Percentiles rank a stretch among this genome's conserved stretches.
Conservation (phyloP, 768 basidiomycete genomes). For the Auricularia heimuer region DNA sequence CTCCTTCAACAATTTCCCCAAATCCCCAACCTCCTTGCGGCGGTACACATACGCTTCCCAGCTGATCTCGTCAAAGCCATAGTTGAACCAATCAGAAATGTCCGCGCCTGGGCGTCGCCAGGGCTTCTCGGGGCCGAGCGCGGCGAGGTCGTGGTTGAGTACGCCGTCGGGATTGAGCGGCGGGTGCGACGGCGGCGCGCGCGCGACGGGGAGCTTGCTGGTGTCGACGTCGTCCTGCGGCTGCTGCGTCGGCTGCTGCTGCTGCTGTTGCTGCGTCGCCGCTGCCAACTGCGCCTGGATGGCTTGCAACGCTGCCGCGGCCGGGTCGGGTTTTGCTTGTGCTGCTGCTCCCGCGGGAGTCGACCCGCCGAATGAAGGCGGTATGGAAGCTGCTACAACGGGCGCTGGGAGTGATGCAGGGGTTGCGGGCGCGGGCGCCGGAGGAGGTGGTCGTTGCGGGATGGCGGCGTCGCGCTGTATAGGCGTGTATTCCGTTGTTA, state of each 20-base stretch:
- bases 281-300: too few relatives aligned
- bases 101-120: conserved; percentile 91
- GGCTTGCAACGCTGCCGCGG: not conserved
- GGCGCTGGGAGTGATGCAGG: conserved; percentile 10
- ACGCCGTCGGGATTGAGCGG: conserved; percentile 63
- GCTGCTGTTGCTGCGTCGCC: not conserved
- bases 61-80: conserved; percentile 93
- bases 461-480: conserved; percentile 47
- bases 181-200: conserved; percentile 74
- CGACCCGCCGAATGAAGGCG: too few relatives aligned
- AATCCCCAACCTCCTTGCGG: conserved; percentile 69
- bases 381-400: conserved; percentile 11
- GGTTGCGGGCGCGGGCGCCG: conserved; percentile 19
- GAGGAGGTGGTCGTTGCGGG: conserved; percentile 13
- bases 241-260: conserved; percentile 17
- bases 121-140: conserved; percentile 61
- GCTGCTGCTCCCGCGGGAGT: not conserved
- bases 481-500: conserved; percentile 72
- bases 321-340: not conserved
- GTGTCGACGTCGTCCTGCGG: conserved; percentile 51
- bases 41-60: conserved; percentile 91
- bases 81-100: conserved; percentile 97
- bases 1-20: conserved; percentile 68
- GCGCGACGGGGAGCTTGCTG: conserved; percentile 51
- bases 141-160: conserved; percentile 71